A percentile compares a stretch with the other conserved stretches of the same genome.
Evolutionary conservation across 1,284 basidiomycete species (phyloP).

Genomic region (Leccinum solheimii): DNA sequence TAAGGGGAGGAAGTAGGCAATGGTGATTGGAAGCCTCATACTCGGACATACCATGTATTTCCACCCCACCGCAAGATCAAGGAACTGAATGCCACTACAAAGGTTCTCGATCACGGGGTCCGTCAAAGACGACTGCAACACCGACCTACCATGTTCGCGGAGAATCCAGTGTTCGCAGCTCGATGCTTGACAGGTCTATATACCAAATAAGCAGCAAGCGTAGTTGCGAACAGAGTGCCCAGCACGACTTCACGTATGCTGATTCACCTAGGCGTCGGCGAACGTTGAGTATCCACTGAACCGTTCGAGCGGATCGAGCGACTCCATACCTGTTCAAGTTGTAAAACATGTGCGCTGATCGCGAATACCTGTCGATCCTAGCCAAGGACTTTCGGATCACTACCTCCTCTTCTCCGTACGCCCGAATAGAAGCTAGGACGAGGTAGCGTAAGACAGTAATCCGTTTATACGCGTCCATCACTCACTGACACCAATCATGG

Average conservation of each 20-base stretch:
- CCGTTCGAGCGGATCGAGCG: background rate
- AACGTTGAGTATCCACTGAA: background rate
- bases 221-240: background rate
- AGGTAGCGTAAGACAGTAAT: background rate
- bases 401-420: constrained; percentile 1
- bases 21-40: background rate
- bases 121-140: background rate
- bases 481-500: constrained; percentile 53
- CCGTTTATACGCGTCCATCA: constrained; percentile 31
- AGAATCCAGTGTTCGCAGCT: constrained; percentile 18
- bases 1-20: background rate
- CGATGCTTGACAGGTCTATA: background rate
- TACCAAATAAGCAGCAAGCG: background rate
- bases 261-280: constrained; percentile 46
- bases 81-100: constrained; percentile 50
- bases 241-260: constrained; percentile 52
- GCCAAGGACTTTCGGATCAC: background rate
- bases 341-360: constrained; percentile 49
- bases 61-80: constrained; percentile 58
- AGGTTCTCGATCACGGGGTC: background rate
- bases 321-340: constrained; percentile 48
- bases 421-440: background rate
- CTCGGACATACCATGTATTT: constrained; percentile 50
- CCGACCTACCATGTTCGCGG: constrained; percentile 48
- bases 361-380: constrained; percentile 11